Percentiles rank a stretch among this genome's conserved stretches.
Conservation (phyloP, 2,329 filamentous ascomycete species). For the Chrysoporthe puriensis region DNA sequence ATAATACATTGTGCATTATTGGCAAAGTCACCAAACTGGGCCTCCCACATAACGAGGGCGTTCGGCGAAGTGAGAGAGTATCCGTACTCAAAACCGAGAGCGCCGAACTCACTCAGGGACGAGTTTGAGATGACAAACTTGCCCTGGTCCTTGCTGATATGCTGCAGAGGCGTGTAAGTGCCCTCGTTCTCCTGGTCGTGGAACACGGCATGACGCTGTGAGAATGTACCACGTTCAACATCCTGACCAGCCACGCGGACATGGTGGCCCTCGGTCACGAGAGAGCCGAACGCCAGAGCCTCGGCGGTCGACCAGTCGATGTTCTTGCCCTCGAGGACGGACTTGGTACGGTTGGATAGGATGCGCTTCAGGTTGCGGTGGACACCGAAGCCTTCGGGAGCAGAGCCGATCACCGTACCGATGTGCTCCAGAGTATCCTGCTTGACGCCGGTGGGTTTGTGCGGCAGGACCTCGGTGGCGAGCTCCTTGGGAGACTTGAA, state of each 20-base stretch:
- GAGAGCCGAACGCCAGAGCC: slow-evolving; percentile 89
- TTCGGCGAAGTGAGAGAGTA: slow-evolving; percentile 97
- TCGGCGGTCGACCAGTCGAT: slow-evolving; percentile 99
- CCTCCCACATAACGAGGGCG: slow-evolving; percentile 98
- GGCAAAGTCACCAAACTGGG: slow-evolving; percentile 98
- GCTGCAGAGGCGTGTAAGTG: slow-evolving; percentile 89
- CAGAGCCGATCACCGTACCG: slow-evolving; percentile 75
- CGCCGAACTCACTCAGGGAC: slow-evolving; percentile 71
- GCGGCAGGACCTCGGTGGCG: slow-evolving; percentile 89
- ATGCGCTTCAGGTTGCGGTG: slow-evolving; percentile 99
- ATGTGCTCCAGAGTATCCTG: slow-evolving; percentile 77
- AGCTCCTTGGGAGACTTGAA: slow-evolving; percentile 99
- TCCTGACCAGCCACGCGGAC: slow-evolving; percentile 98
- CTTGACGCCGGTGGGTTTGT: slow-evolving; percentile 84
- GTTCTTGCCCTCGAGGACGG: slow-evolving; percentile 85
- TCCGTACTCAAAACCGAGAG: slow-evolving; percentile 96
- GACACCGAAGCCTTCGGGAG: slow-evolving; percentile 83
- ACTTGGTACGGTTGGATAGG: slow-evolving; percentile 85
- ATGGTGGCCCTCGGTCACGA: slow-evolving; percentile 92
- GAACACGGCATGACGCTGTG: slow-evolving; percentile 94
- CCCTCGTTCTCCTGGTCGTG: slow-evolving; percentile 95
- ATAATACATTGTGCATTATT: slow-evolving; percentile 99
- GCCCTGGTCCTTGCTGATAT: slow-evolving; percentile 88
- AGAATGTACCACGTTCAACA: slow-evolving; percentile 99
- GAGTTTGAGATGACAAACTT: slow-evolving; percentile 98